These are phyloP conservation scores for Ulota crispa DNA, from an alignment of 225 moss, liverwort and hornwort genomes.

Conservation along the genomic window DNA sequence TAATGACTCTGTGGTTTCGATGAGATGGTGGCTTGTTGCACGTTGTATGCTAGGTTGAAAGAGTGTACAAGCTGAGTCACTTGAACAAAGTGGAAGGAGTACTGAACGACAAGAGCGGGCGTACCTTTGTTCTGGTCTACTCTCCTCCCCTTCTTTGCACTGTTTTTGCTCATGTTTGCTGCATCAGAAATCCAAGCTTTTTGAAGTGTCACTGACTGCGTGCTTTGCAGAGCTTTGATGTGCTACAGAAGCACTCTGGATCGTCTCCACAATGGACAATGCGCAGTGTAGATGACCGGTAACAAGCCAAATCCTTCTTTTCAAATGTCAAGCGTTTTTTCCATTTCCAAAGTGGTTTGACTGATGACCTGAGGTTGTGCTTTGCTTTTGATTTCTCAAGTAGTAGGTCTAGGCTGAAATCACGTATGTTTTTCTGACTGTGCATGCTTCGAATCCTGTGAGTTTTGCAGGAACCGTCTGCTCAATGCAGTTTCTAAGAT, in stretches of 20 bases:
- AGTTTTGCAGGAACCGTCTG: slow-evolving; percentile 70
- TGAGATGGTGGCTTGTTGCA: slow-evolving; percentile 6
- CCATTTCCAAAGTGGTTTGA: neutral
- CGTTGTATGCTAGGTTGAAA: slow-evolving; percentile 56
- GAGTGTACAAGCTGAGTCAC: slow-evolving; percentile 80
- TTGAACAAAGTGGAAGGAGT: slow-evolving; percentile 84
- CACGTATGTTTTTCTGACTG: neutral
- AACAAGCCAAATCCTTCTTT: neutral
- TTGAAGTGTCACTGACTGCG: neutral
- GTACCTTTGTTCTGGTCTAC: slow-evolving; percentile 80
- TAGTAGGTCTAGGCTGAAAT: neutral
- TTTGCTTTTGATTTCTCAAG: neutral
- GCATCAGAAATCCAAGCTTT: neutral
- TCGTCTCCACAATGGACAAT: slow-evolving; percentile 84
- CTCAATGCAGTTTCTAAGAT: slow-evolving; percentile 76
- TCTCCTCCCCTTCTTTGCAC: neutral
- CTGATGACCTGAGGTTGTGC: neutral
- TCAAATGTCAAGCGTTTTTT: neutral
- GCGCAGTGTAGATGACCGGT: slow-evolving; percentile 94
- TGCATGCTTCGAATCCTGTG: neutral
- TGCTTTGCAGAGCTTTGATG: slow-evolving; percentile 67
- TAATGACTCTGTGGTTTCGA: neutral
- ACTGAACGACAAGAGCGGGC: slow-evolving; percentile 78
- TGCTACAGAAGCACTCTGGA: slow-evolving; percentile 66
- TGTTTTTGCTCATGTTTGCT: neutral